Percentiles rank a stretch among this genome's conserved stretches.
Evolutionary conservation across 2,329 filamentous ascomycete genomes (phyloP).

Genomic region (Alternaria arbusti): DNA sequence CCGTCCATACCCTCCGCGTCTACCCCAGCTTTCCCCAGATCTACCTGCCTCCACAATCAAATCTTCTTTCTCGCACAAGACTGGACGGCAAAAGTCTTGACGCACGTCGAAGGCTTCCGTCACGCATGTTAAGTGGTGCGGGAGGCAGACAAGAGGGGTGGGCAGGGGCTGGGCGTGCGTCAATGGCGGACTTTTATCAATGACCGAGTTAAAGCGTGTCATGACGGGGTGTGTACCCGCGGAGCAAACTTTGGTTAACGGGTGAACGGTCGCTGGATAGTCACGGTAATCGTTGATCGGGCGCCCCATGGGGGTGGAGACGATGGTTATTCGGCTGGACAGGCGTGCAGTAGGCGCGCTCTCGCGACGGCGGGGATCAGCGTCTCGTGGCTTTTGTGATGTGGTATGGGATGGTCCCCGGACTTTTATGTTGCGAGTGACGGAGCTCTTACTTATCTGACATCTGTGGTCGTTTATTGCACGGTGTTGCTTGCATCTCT

Average conservation of each 20-base stretch:
- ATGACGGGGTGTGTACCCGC: neutral
- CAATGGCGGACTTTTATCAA: constrained; percentile 3
- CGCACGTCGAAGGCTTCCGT: constrained; percentile 7
- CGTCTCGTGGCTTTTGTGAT: neutral
- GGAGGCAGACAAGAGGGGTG: neutral
- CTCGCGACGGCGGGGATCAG: neutral
- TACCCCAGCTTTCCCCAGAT: neutral
- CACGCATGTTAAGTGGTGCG: neutral
- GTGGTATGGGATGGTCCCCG: neutral
- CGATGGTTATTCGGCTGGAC: neutral
- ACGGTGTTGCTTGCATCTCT: neutral
- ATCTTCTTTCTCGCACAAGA: neutral
- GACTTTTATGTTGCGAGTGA: neutral
- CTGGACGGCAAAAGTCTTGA: neutral
- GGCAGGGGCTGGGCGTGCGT: constrained; percentile 6
- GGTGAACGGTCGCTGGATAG: neutral
- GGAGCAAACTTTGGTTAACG: neutral
- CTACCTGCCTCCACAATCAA: neutral
- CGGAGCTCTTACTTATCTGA: neutral
- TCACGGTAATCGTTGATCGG: neutral
- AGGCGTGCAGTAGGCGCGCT: neutral
- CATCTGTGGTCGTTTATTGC: neutral
- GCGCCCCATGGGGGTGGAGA: neutral
- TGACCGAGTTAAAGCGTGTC: neutral
- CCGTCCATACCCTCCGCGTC: neutral